Conservation (phyloP, 306 rosid species). For the Crotalaria pallida region DNA sequence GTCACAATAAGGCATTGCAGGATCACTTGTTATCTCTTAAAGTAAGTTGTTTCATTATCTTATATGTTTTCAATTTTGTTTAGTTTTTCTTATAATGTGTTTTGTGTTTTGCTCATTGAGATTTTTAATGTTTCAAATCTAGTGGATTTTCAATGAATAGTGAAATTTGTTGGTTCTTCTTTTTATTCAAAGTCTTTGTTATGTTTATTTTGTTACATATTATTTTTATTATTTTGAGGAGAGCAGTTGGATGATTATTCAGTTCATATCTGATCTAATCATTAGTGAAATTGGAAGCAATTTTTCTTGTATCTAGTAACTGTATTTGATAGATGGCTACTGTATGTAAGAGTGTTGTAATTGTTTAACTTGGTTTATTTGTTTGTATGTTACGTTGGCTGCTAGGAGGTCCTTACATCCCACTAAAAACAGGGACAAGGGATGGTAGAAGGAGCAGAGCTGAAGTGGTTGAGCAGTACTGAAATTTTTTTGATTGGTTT, state of each 20-base stretch:
- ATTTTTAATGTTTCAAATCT: not conserved
- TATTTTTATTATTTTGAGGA: not conserved
- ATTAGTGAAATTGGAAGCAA: not conserved
- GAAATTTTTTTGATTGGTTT: too few relatives aligned
- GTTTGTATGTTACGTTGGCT: too few relatives aligned
- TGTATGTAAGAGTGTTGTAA: too few relatives aligned
- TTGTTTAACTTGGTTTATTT: not conserved
- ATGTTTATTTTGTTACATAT: not conserved
- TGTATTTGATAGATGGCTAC: not conserved
- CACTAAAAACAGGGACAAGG: constrained; percentile 91
- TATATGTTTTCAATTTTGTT: not conserved
- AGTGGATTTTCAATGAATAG: not conserved
- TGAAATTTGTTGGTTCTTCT: too few relatives aligned
- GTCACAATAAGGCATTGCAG: constrained; percentile 71
- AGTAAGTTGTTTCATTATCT: constrained; percentile 45
- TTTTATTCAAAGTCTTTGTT: too few relatives aligned
- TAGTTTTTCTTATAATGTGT: not conserved
- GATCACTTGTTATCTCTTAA: constrained; percentile 60
- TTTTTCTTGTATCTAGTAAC: not conserved
- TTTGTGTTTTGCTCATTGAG: not conserved
- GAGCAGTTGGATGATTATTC: not conserved
- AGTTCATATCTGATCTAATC: constrained; percentile 1
- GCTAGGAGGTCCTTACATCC: constrained; percentile 88
- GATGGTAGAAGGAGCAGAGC: constrained; percentile 97
- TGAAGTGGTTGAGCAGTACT: constrained; percentile 63